Evolutionary conservation across 78 protist genomes (phyloP), one percentile per base, ranked within the genome.

Genomic region (Anaeramoeba ignava): DNA sequence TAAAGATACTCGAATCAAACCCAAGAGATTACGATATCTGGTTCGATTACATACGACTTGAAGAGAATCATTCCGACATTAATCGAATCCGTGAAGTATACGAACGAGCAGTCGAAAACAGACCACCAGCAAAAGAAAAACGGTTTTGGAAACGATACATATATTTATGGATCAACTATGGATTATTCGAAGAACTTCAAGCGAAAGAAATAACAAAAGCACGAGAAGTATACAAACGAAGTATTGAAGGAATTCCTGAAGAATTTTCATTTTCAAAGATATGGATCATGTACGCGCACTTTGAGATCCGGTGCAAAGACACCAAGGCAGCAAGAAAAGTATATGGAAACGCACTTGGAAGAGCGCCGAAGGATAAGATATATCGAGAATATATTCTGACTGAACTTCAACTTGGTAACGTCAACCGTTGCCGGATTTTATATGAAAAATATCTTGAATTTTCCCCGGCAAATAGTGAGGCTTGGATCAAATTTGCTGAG

Each of bases 91-190:
- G 99, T 0, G 96, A 96, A 1, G 81, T 94, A 3, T 98, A 95
- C 87, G 98, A 97, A 83, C 79, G 99, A 1, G 98, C 99, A 27
- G 93, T 97, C 39, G 91, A 95, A 8, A 40, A 90, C 41, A 80
- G 89, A 38, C 99, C 99, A 38, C 98, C 95, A 3, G 87, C 81
- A 2, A 8, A 42, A 23, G 98, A 93, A 42, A 95, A 95, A 90
- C 82, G 83, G 31, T 87, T 84, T 40, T 97, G 98, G 98, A 67
- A 90, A 40, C 84, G 97, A 78, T 97, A 97, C 89, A 91, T 97
- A 78, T 96, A 91, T 83, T 83, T 97, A 41, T 97, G 99, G 99
- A 85, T 96, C 78, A 87, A 90, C 82, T 97, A 94, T 82, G 99
- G 97, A 31, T 78, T 92, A 67, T 96, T 85, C 38, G 98, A 95